Percentiles rank a stretch among this genome's conserved stretches.
Evolutionary conservation across 495 filamentous ascomycete species (phyloP).

Genomic region (Geoglossum glabrum): DNA sequence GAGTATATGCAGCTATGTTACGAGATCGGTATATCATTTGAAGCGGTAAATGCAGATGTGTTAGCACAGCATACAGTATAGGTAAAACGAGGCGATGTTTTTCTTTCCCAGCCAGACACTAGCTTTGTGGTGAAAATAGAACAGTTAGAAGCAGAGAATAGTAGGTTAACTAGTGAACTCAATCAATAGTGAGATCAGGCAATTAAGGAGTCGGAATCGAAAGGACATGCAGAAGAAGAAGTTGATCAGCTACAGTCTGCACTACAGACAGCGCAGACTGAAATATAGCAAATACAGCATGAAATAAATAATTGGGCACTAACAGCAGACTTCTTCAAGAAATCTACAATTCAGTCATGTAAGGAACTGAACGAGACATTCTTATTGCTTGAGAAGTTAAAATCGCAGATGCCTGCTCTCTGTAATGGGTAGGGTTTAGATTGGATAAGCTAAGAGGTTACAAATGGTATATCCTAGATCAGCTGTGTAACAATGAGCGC

Average conservation of each 20-base stretch:
- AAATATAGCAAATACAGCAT: neutral
- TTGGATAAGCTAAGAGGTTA: neutral
- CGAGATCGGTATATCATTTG: neutral
- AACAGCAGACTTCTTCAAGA: neutral
- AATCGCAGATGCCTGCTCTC: neutral
- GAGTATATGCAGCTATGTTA: slow-evolving; percentile 1
- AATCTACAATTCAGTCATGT: neutral
- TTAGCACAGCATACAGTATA: neutral
- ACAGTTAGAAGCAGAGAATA: neutral
- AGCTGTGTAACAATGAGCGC: neutral
- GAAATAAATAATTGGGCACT: neutral
- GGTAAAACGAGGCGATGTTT: neutral
- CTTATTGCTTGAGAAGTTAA: neutral
- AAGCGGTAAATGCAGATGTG: neutral
- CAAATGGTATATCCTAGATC: neutral
- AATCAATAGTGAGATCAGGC: neutral
- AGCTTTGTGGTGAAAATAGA: neutral
- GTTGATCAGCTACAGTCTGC: neutral
- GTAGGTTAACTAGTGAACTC: neutral
- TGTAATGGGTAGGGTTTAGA: neutral
- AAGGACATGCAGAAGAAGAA: neutral
- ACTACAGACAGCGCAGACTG: neutral
- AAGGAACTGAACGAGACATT: neutral
- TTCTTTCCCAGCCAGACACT: slow-evolving; percentile 3
- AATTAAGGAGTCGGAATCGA: neutral